Base-by-base conservation (phyloP, 345 rosid genomes). In the Ceriops zippeliana region DNA sequence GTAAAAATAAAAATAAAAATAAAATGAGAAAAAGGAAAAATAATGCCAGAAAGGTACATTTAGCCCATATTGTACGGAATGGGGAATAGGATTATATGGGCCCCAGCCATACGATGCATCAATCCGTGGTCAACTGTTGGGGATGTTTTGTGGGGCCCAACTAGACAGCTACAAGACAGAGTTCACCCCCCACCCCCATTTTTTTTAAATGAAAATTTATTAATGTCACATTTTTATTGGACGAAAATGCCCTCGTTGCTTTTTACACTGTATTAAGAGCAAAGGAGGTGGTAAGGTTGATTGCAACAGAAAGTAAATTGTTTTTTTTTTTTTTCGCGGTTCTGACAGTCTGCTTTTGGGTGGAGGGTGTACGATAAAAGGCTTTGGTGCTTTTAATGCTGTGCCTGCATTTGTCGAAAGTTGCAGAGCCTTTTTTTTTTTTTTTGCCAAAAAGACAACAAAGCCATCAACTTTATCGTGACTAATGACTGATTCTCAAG, bases 151-250 rank as follows among this genome's bases (percentile, higher is more conserved):
- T 61, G 66, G 78, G 75, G 30, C 61, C 82, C 51, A 63, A 42
- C 31, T 9, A 19, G 32, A 82, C 85, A 84, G 35, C 83, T 75
- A 81, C 60, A 79, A 69, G 87, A 84, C 90, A 80, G 82, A 80
- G 6, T 38, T 53, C 52, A 67, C 27, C 1, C 8, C 35, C 75
- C 70, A 66, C 65, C 37, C 71, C 62, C 68, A 19, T 31, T 31
- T 52, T 63, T 28, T 28, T 28, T 28, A 28, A 0, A 28, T 59
- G 3, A 37, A 52, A 30, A 19, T 9, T n/a, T 31, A 69, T 80
- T 61, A 53, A 60, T 52, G 49, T 30, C 65, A 58, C 31, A 63
- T 58, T 62, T 65, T 67, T 71, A 47, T 74, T 67, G 65, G 74
- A 67, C 84, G 66, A 62, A 75, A 72, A 69, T 51, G 77, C 79